Conservation (phyloP, 805 yeast species). For the Scheffersomyces spartinae region DNA sequence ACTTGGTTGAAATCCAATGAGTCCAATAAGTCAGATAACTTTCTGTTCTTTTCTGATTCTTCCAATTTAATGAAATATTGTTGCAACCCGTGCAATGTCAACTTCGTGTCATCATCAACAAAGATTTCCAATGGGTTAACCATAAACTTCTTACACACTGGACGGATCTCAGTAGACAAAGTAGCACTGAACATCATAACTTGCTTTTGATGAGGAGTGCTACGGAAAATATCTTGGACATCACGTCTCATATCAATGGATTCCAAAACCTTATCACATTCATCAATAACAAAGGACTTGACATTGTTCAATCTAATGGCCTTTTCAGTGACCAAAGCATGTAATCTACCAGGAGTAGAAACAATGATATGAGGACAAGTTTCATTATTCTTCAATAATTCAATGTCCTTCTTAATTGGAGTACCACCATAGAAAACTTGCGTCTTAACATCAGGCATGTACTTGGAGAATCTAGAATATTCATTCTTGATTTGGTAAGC, state of each 20-base stretch:
- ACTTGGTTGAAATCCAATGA: constrained; percentile 96
- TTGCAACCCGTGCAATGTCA: constrained; percentile 95
- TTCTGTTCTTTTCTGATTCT: constrained; percentile 88
- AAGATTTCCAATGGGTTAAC: constrained; percentile 95
- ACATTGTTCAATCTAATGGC: constrained; percentile 75
- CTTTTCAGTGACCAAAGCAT: constrained; percentile 88
- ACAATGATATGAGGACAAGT: constrained; percentile 94
- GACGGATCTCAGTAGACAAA: constrained; percentile 85
- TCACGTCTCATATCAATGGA: constrained; percentile 92
- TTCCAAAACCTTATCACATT: constrained; percentile 97
- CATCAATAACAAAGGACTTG: constrained; percentile 92
- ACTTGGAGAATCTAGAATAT: constrained; percentile 93
- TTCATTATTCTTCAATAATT: constrained; percentile 80
- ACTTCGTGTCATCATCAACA: constrained; percentile 95
- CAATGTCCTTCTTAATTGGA: constrained; percentile 74
- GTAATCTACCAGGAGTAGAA: constrained; percentile 97
- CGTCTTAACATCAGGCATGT: constrained; percentile 95
- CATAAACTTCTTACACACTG: constrained; percentile 95
- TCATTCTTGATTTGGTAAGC: constrained; percentile 98
- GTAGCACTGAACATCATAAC: constrained; percentile 99
- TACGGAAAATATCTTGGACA: constrained; percentile 95
- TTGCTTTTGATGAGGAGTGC: constrained; percentile 96
- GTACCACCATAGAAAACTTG: constrained; percentile 97
- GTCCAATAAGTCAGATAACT: constrained; percentile 84
- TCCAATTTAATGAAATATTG: constrained; percentile 86